Base-by-base conservation (phyloP, 1,139 yeast genomes). In the Taiozyma onychis region DNA sequence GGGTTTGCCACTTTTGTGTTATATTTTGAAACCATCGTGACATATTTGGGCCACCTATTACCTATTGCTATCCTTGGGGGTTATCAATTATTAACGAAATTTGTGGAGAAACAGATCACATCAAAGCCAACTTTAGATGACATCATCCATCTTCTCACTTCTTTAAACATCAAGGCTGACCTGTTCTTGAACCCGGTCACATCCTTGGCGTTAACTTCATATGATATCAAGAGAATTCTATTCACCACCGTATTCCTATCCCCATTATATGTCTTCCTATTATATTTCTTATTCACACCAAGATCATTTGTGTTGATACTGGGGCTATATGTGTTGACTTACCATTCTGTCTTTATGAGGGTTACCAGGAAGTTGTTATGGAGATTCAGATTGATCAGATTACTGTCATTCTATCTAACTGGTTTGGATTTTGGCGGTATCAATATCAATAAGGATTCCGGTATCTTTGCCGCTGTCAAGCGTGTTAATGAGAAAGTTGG, bases 201-300 rank as follows among this genome's bases (percentile, higher is more conserved):
- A 1, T 73, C 84, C 14, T 71, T 88, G 55, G 79, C 83, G 14
- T 71, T 90, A 57, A 83, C 90, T 2, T 79, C 88, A 0, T 80
- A 86, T 59, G 97, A 91, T 63, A 78, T 90, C 57, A 85, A 86
- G 59, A 73, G 97, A 54, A 73, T 91, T 46, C 67, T 89, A 28
- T 86, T 89, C 66, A 88, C 97, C 8, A 86, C 96, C 1, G 78
- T 90, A 22, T 85, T 93, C 62, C 71, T 90, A 51, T 86, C 97
- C 1, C 98, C 98, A 4, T 66, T 88, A 9, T 90, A 91, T 67
- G 78, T 90, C 58, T 71, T 88, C 16, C 65, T 85, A 41, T 80
- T 91, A 9, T 78, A 79, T 54, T 78, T 87, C 61, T 63, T 90
- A 39, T 68, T 91, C 47, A 77, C 83, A 14, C 96, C 97, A 46